These are phyloP conservation scores for Trametes versicolor DNA, from an alignment of 1,284 basidiomycete genomes.

Conservation along the genomic window DNA sequence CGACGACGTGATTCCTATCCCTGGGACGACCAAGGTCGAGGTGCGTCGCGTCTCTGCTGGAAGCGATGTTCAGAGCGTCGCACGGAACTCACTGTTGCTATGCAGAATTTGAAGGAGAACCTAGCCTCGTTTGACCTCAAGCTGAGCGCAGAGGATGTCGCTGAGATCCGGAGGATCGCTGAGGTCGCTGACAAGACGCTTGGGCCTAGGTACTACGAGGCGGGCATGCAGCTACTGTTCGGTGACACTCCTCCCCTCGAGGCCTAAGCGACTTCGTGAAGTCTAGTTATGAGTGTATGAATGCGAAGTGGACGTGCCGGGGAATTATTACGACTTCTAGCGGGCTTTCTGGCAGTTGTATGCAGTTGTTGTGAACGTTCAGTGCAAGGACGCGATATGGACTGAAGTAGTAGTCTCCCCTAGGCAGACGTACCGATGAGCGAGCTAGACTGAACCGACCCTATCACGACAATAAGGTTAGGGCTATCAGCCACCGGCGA, in stretches of 20 bases:
- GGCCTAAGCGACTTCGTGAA: not conserved
- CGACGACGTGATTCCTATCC: conserved; percentile 50
- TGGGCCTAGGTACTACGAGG: conserved; percentile 29
- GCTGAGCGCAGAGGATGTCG: conserved; percentile 45
- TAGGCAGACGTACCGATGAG: no score
- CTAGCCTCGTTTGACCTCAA: conserved; percentile 44
- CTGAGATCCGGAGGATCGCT: conserved; percentile 45
- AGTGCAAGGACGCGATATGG: no score
- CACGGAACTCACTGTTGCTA: not conserved
- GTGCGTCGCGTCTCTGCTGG: not conserved
- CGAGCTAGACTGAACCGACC: no score
- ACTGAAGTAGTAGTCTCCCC: no score
- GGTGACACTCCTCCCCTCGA: conserved; percentile 31
- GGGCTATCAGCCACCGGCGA: conserved; percentile 8
- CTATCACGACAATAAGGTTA: not conserved
- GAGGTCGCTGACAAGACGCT: conserved; percentile 38
- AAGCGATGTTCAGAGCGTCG: not conserved
- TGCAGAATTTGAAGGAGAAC: conserved; percentile 55
- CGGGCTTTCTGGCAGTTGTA: no score
- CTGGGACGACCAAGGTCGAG: conserved; percentile 40
- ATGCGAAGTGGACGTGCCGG: not conserved
- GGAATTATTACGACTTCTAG: no score
- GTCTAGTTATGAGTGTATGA: not conserved
- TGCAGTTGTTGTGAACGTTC: no score
- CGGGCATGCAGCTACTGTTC: conserved; percentile 18